Evolutionary conservation across 2,329 filamentous ascomycete genomes (phyloP).

Genomic region (Calonectria pauciramosa): DNA sequence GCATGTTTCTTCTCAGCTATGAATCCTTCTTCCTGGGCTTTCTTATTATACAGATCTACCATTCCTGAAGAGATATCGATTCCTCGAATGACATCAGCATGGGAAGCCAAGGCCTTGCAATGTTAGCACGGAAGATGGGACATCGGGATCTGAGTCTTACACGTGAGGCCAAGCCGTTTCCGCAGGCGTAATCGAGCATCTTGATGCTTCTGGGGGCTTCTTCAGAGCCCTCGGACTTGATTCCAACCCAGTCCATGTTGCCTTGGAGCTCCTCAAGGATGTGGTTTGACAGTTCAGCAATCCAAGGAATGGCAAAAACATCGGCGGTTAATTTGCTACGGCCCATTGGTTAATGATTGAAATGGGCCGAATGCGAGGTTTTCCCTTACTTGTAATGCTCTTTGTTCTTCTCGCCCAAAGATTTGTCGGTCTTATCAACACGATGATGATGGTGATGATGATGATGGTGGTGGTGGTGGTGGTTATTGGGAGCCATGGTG

Average conservation of each 20-base stretch:
- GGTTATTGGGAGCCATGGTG: slow-evolving; percentile 30
- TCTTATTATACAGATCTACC: slow-evolving; percentile 49
- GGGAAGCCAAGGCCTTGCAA: slow-evolving; percentile 48
- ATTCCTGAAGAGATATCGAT: slow-evolving; percentile 53
- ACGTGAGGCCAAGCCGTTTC: slow-evolving; percentile 46
- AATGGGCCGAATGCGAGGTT: fast-evolving
- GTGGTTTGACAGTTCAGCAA: slow-evolving; percentile 41
- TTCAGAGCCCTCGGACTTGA: slow-evolving; percentile 18
- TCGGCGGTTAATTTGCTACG: slow-evolving; percentile 34
- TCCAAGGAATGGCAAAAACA: slow-evolving; percentile 42
- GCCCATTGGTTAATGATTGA: not conserved
- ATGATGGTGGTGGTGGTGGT: slow-evolving; percentile 43
- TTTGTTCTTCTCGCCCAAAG: slow-evolving; percentile 43
- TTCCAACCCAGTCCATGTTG: slow-evolving; percentile 46
- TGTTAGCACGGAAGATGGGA: not conserved
- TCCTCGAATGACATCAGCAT: slow-evolving; percentile 48
- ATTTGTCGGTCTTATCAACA: not conserved
- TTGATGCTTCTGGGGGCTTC: slow-evolving; percentile 18
- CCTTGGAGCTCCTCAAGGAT: slow-evolving; percentile 42
- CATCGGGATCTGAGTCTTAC: slow-evolving; percentile 30
- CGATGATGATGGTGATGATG: slow-evolving; percentile 35
- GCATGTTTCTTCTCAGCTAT: slow-evolving; percentile 46
- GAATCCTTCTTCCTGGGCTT: slow-evolving; percentile 42
- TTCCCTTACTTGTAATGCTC: slow-evolving; percentile 43
- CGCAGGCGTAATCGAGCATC: slow-evolving; percentile 51